Conservation (phyloP, 352 stramenopile species). For the Globisporangium rhizosaccharum region DNA sequence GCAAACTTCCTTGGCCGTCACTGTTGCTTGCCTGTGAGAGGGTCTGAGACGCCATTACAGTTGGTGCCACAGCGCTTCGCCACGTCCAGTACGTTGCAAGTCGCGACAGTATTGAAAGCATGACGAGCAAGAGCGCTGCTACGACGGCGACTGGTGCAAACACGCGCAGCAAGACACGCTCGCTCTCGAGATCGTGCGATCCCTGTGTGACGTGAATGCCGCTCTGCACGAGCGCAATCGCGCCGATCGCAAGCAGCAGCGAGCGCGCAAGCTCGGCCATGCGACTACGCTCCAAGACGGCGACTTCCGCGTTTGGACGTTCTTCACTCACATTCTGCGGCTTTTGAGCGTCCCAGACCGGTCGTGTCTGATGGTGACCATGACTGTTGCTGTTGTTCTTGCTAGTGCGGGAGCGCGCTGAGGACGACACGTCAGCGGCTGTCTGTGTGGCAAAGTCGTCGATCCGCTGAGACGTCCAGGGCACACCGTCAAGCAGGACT, state of each 20-base stretch:
- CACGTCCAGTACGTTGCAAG: not conserved
- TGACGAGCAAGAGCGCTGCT: not conserved
- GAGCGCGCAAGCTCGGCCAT: constrained; percentile 1
- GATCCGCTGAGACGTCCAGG: constrained; percentile 6
- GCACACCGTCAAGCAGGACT: constrained; percentile 14
- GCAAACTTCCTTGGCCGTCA: not conserved
- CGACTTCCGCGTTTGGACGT: not conserved
- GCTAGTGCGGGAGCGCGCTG: not conserved
- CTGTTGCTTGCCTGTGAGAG: not conserved
- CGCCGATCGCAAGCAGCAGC: constrained; percentile 7
- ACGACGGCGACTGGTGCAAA: constrained; percentile 1
- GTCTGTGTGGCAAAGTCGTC: constrained; percentile 10
- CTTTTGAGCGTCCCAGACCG: not conserved
- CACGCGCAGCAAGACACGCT: constrained; percentile 4
- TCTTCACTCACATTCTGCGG: not conserved
- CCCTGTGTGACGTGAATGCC: constrained; percentile 3
- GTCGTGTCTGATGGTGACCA: too few species aligned
- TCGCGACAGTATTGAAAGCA: not conserved
- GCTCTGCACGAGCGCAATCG: constrained; percentile 9
- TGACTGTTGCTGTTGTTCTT: not conserved
- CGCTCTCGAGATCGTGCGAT: constrained; percentile 5
- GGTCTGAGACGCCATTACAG: not conserved
- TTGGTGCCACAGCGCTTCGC: not conserved
- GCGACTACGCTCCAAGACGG: not conserved
- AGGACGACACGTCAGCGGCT: too few species aligned